Base-by-base conservation (phyloP, 768 basidiomycete genomes). In the Termitomyces sp. region DNA sequence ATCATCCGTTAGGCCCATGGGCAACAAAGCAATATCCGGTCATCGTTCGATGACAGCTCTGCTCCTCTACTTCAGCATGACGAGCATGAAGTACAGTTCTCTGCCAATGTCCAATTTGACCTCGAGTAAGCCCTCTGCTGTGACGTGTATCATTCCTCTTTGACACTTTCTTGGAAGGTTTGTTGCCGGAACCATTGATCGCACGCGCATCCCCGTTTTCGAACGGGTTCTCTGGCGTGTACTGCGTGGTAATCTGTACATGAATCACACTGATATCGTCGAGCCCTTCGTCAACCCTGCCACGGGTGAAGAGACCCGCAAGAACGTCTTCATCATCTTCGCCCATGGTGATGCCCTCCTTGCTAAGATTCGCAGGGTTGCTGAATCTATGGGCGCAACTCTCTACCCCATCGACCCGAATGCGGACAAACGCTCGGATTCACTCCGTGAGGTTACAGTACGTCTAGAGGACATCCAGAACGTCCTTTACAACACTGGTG, bases 261-360 rank as follows among this genome's bases (percentile, higher is more conserved):
- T 99, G 96, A 99, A 98, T 73, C 89, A 94, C 71, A 91, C 87
- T 53, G 95, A 98, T 71, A 98, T 99, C 63, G 79, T 82, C 40
- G 92, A 96, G 62, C 89, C 93, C 6, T 97, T 98, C 65, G 79
- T 93, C 56, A 93, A 98, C 67, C 89, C 94, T 14, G 79, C 78
- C 21, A 91, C 91, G 0, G 89, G 87, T 37, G 76, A 73, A 19
- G 91, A 95, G 74, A 90, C 89, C 21, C 84, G 90, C 76, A 99
- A 98, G 82, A 94, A 98, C 65, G 97, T 98, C 41, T 99, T 99
- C 77, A 96, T 99, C 74, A 98, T 99, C 68, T 99, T 99, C 64
- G 97, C 97, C 0, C 95, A 99, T 63, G 97, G 97, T 17, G 87
- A 91, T 40, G 86, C 89, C 19, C 77, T 98, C 21, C 84, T 99